A percentile compares a stretch with the other conserved stretches of the same genome.
These are phyloP conservation scores for Pyronema domesticum DNA, from an alignment of 495 filamentous ascomycete genomes.

Conservation along the genomic window DNA sequence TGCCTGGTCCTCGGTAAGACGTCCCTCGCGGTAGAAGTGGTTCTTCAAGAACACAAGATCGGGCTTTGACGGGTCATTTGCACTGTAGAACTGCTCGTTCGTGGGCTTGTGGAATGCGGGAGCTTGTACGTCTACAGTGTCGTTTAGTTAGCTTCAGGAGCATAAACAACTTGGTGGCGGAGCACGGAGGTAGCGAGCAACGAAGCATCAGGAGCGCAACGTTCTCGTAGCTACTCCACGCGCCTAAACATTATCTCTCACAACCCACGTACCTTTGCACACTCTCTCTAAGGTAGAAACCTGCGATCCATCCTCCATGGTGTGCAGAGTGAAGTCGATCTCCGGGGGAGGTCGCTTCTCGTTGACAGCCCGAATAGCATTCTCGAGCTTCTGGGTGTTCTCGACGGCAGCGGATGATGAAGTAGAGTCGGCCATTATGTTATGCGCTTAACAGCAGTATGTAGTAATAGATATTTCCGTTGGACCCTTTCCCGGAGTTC, in stretches of 20 bases:
- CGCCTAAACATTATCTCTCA: neutral
- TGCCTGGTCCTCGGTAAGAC: conserved; percentile 90
- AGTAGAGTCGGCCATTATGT: conserved; percentile 21
- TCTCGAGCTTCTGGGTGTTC: conserved; percentile 35
- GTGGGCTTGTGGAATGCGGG: conserved; percentile 80
- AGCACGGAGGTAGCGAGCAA: neutral
- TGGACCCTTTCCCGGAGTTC: neutral
- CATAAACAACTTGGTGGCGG: neutral
- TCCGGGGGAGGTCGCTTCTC: conserved; percentile 89
- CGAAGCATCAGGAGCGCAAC: neutral
- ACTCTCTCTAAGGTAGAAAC: conserved; percentile 91
- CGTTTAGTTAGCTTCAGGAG: neutral
- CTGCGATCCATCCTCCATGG: conserved; percentile 89
- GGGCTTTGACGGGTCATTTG: conserved; percentile 70
- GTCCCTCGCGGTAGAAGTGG: conserved; percentile 93
- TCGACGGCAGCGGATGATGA: conserved; percentile 16
- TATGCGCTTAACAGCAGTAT: neutral
- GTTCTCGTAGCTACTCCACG: neutral
- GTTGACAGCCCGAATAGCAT: conserved; percentile 62
- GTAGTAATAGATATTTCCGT: neutral
- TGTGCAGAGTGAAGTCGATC: conserved; percentile 95
- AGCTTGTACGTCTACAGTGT: conserved; percentile 47
- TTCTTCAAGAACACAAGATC: conserved; percentile 90
- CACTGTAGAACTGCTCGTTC: conserved; percentile 53
- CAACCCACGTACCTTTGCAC: conserved; percentile 60